phyloP scores from a whole-genome alignment of 2,329 filamentous ascomycete genomes.

The Drechslerella coelobrocha region DNA sequence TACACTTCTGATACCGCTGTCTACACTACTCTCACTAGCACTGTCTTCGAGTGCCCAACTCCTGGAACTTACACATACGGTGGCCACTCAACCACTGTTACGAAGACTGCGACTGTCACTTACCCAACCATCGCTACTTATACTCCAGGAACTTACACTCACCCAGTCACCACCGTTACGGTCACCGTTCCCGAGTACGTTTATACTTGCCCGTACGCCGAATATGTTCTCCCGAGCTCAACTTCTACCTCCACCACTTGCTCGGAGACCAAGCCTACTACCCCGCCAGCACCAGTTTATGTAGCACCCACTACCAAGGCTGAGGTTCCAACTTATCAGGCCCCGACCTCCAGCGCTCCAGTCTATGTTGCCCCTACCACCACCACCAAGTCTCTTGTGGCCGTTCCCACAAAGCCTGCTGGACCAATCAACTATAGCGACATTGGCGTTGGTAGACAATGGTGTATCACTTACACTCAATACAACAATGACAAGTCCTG shows the following conservation, averaged over 20 bases:
- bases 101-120: constrained; percentile 64
- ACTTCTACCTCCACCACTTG: constrained; percentile 53
- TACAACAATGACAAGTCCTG: constrained; percentile 68
- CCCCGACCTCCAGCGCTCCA: constrained; percentile 49
- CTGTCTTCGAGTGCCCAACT: constrained; percentile 75
- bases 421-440: constrained; percentile 48
- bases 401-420: constrained; percentile 44
- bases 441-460: constrained; percentile 62
- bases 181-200: constrained; percentile 72
- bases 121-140: constrained; percentile 72
- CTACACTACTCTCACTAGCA: constrained; percentile 72
- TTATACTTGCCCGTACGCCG: constrained; percentile 73
- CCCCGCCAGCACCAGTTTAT: constrained; percentile 28
- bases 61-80: constrained; percentile 78
- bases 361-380: constrained; percentile 54
- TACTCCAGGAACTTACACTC: constrained; percentile 75
- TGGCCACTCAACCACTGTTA: constrained; percentile 69
- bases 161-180: constrained; percentile 71
- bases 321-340: constrained; percentile 38
- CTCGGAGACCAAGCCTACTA: constrained; percentile 8
- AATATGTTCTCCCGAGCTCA: constrained; percentile 57
- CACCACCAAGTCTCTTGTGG: constrained; percentile 42
- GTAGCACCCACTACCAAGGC: constrained; percentile 16
- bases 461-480: constrained; percentile 81
- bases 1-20: constrained; percentile 66